Conservation (phyloP, 2,329 filamentous ascomycete genomes). For the Colletotrichum musae region DNA sequence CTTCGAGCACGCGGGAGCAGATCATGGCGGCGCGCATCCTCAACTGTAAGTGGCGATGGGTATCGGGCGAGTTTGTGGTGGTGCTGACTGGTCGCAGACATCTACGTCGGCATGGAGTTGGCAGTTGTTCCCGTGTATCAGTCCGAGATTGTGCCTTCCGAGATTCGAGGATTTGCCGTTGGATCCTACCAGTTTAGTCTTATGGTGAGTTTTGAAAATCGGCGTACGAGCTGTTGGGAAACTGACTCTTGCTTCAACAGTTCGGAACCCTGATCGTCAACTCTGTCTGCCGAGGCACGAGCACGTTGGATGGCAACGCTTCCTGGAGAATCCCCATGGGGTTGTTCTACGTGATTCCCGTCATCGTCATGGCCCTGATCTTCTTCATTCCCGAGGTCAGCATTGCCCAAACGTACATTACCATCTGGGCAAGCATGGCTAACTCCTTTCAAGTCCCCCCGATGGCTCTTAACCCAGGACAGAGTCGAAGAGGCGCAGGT, state of each 20-base stretch:
- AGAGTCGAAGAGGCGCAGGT: conserved; percentile 48
- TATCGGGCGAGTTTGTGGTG: not conserved
- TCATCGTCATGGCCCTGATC: conserved; percentile 46
- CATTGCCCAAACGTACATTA: too few species aligned
- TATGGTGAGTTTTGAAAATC: conserved; percentile 26
- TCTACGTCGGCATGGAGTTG: conserved; percentile 58
- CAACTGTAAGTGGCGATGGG: conserved; percentile 44
- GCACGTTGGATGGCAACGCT: conserved; percentile 46
- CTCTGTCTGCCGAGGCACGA: conserved; percentile 50
- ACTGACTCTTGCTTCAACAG: not conserved
- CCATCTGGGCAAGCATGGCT: not conserved
- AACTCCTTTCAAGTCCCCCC: conserved; percentile 42
- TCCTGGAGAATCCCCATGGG: conserved; percentile 54
- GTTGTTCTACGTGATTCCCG: conserved; percentile 52
- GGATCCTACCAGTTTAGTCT: conserved; percentile 54
- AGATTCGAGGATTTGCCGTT: conserved; percentile 51
- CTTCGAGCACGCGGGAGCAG: conserved; percentile 48
- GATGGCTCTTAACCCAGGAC: conserved; percentile 49
- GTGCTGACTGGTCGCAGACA: conserved; percentile 37
- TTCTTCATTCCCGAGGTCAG: conserved; percentile 49
- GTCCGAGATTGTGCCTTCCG: conserved; percentile 51
- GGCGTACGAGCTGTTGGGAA: accelerated
- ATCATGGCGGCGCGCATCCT: conserved; percentile 54
- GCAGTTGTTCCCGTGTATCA: conserved; percentile 55
- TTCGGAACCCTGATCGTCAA: conserved; percentile 47